Evolutionary conservation across 345 rosid genomes (phyloP).

Genomic region (Populus euphratica): DNA sequence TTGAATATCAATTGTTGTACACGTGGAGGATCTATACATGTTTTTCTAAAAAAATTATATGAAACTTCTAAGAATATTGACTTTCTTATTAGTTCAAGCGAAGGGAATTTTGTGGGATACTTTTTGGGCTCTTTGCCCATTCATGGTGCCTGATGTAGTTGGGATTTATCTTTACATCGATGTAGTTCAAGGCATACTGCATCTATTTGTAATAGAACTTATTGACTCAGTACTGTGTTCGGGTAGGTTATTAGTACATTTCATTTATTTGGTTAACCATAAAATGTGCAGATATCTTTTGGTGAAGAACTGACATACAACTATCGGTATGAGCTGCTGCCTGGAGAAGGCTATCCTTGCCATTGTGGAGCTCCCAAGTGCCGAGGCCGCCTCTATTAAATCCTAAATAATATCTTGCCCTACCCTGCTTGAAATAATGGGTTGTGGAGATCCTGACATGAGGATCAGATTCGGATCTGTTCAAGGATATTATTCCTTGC

Average conservation of each 20-base stretch:
- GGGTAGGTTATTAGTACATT: neutral
- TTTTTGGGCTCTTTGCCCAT: neutral
- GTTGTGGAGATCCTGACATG: neutral
- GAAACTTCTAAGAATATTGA: conserved; percentile 6
- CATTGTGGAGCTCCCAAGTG: conserved; percentile 67
- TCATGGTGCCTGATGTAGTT: neutral
- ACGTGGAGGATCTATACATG: neutral
- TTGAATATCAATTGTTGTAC: neutral
- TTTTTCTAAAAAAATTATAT: conserved; percentile 1
- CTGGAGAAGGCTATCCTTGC: conserved; percentile 65
- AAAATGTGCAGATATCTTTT: conserved; percentile 68
- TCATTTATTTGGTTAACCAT: conserved; percentile 5
- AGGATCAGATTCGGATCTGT: neutral
- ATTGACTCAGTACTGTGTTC: neutral
- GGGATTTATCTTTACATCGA: neutral
- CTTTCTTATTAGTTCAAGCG: neutral
- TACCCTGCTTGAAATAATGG: neutral
- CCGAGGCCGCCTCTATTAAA: conserved; percentile 56
- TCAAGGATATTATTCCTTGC: no score
- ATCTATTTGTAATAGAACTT: neutral
- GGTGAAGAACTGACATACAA: conserved; percentile 86
- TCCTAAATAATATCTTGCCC: neutral
- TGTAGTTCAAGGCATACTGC: neutral
- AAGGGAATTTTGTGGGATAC: neutral
- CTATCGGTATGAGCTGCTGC: conserved; percentile 44